Evolutionary conservation across 2,329 filamentous ascomycete species (phyloP).

Genomic region (Aphanocladium album): DNA sequence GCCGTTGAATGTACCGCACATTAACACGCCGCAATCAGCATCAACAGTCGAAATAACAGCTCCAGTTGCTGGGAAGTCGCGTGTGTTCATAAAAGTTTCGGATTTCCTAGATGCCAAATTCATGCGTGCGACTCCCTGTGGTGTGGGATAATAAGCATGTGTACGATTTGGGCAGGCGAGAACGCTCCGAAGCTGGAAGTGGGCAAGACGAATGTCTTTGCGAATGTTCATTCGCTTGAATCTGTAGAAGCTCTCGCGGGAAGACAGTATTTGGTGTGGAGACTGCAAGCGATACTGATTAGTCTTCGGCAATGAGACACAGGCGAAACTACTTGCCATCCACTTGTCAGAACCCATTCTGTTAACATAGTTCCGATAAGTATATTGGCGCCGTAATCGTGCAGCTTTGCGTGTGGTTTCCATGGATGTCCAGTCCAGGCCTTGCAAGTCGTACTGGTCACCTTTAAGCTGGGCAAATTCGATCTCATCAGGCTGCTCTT

Average conservation of each 20-base stretch:
- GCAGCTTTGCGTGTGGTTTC: conserved; percentile 47
- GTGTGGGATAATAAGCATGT: conserved; percentile 52
- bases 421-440: conserved; percentile 52
- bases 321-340: conserved; percentile 36
- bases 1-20: conserved; percentile 55
- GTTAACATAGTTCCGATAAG: conserved; percentile 57
- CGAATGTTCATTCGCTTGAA: conserved; percentile 55
- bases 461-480: conserved; percentile 47
- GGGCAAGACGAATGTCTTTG: conserved; percentile 50
- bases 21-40: conserved; percentile 48
- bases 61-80: conserved; percentile 30
- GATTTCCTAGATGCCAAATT: conserved; percentile 44
- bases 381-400: conserved; percentile 39
- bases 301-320: neutral
- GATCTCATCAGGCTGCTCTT: conserved; percentile 19
- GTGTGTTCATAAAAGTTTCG: conserved; percentile 42
- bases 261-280: conserved; percentile 25
- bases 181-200: conserved; percentile 62
- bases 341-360: conserved; percentile 40
- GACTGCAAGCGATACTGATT: neutral
- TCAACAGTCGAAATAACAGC: conserved; percentile 47
- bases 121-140: conserved; percentile 44
- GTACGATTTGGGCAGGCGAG: conserved; percentile 52
- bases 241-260: conserved; percentile 48
- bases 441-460: conserved; percentile 54